Base-by-base conservation (phyloP, 2,329 filamentous ascomycete species). In the Penicillium capsulatum region DNA sequence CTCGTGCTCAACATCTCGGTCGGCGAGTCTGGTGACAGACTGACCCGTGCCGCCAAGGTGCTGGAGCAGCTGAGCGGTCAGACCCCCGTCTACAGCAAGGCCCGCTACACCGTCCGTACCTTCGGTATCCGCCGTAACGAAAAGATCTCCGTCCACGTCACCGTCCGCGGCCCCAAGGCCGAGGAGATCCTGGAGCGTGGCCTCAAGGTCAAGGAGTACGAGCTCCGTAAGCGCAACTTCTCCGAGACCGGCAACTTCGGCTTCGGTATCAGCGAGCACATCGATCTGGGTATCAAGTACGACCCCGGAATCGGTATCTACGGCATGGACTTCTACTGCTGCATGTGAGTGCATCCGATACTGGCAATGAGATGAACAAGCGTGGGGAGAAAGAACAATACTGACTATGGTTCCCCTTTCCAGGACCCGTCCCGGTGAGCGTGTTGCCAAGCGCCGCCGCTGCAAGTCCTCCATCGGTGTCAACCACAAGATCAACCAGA, bases 51-150 rank as follows among this genome's bases (percentile, higher is more conserved):
- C 71, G 92, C 92, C 70, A 98, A 98, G 84, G 92, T 98, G 82
- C 82, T 98, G 64, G 92, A 98, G 81, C 92, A 98, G 82, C 80
- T 98, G 72, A 88, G 81, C 75, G 92, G 92, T 90, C 92, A 98
- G 81, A 97, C 92, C 63, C 92, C 92, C 65, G 92, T 98, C 76
- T 98, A 98, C 89, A 94, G 87, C 89, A 98, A 98, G 86, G 92
- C 92, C 74, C 88, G 92, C 70, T 98, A 97, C 84, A 98, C 92
- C 63, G 92, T 98, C 82, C 91, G 92, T 79, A 97, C 91, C 70
- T 98, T 98, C 76, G 92, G 92, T 84, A 98, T 98, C 83, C 91
- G 92, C 74, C 91, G 92, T 89, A 98, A 98, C 86, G 92, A 98
- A 75, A 97, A 96, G 86, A 98, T 98, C 69, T 79, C 92, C 59